phyloP scores from a whole-genome alignment of 1,139 yeast genomes.

The Yamadazyma dushanensis region DNA sequence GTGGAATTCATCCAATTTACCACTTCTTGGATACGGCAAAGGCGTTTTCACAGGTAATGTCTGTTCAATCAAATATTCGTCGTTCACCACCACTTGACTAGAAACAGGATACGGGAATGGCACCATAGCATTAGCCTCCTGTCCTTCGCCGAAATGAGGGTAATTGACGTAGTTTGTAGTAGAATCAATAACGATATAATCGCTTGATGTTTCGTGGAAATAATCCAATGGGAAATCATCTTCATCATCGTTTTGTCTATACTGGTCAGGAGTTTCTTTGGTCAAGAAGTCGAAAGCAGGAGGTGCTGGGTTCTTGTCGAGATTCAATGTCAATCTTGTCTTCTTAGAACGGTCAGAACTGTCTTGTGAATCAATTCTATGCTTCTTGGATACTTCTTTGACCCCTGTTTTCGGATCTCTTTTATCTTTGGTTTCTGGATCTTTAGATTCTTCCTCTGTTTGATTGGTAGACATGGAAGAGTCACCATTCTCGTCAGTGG shows the following conservation, averaged over 20 bases:
- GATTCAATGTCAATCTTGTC: conserved; percentile 16
- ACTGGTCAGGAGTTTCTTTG: conserved; percentile 29
- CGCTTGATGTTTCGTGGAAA: conserved; percentile 32
- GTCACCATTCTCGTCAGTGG: conserved; percentile 11
- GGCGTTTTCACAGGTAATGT: conserved; percentile 34
- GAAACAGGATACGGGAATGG: conserved; percentile 30
- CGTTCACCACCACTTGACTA: conserved; percentile 39
- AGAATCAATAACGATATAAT: conserved; percentile 37
- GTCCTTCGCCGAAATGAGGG: conserved; percentile 15
- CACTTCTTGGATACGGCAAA: conserved; percentile 14
- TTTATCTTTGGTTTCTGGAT: neutral
- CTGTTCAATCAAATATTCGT: conserved; percentile 50
- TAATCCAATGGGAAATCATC: conserved; percentile 75
- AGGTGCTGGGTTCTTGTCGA: conserved; percentile 6
- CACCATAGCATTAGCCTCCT: conserved; percentile 22
- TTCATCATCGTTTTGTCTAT: conserved; percentile 28
- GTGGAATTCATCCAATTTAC: conserved; percentile 12
- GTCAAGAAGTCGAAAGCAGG: conserved; percentile 22
- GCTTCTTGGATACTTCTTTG: neutral
- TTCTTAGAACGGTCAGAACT: neutral
- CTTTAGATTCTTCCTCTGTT: conserved; percentile 7
- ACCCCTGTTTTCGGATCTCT: neutral
- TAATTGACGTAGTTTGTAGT: conserved; percentile 14
- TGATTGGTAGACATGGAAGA: conserved; percentile 12
- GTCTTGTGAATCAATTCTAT: neutral